Evolutionary conservation across 192 early-diverging fungal species (phyloP).

Genomic region (Podila verticillata): DNA sequence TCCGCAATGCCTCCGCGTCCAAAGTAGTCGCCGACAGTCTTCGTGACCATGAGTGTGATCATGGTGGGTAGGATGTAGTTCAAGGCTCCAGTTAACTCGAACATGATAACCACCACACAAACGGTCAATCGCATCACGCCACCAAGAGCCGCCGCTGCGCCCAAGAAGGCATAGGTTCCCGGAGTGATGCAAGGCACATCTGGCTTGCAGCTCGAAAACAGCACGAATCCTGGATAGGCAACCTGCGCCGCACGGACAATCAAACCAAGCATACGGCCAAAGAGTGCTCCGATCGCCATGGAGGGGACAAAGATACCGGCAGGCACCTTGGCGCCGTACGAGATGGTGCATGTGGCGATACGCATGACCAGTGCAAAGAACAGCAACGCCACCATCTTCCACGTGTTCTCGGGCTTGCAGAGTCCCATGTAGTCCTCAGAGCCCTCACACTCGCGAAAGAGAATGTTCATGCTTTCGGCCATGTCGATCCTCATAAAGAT

Average conservation of each 20-base stretch:
- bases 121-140: conserved; percentile 62
- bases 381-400: conserved; percentile 39
- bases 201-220: conserved; percentile 83
- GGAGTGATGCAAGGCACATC: conserved; percentile 90
- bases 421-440: conserved; percentile 68
- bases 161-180: conserved; percentile 94
- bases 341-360: conserved; percentile 28
- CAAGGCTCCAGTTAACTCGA: conserved; percentile 95
- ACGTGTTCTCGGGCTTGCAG: conserved; percentile 62
- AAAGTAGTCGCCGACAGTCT: conserved; percentile 78
- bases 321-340: conserved; percentile 69
- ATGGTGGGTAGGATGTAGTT: conserved; percentile 86
- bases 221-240: conserved; percentile 65
- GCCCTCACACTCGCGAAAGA: conserved; percentile 79
- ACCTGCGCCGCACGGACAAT: conserved; percentile 74
- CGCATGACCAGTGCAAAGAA: conserved; percentile 35
- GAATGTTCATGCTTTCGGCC: conserved; percentile 80
- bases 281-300: conserved; percentile 92
- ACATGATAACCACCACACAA: conserved; percentile 96
- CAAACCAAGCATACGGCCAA: conserved; percentile 92
- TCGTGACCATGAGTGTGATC: conserved; percentile 82
- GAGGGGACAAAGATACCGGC: conserved; percentile 95
- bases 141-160: conserved; percentile 88
- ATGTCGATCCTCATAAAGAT: conserved; percentile 86
- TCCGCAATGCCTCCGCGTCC: conserved; percentile 82